Base-by-base conservation (phyloP, 2,329 filamentous ascomycete species). In the Pseudogymnoascus sp. region DNA sequence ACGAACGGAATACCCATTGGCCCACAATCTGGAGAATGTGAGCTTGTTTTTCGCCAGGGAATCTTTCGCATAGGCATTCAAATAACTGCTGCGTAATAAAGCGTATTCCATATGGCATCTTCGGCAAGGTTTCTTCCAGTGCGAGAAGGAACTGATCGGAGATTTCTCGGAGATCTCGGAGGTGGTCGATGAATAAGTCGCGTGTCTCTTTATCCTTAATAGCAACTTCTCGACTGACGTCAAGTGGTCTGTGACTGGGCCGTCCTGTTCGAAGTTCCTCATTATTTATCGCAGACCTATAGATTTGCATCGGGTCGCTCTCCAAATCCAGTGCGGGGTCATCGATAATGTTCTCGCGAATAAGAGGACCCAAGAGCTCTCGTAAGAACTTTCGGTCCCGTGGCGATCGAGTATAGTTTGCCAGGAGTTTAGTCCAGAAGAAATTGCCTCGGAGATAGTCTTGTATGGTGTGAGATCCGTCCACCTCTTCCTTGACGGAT, bases 221-320 rank as follows among this genome's bases (percentile, higher is more conserved):
- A n/a, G 94, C 94, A 68, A 95, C 82, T 73, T 99, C 94, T 65
- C 92, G 85, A 0, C 91, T 89, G 35, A 99, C 88, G 68, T 97
- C 92, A 12, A 91, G 85, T 35, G 87, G 89, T 65, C 94, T 84
- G 59, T 83, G 84, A 73, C 92, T 96, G 19, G 91, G 86, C 67
- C 86, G 85, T 4, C 94, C 94, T 0, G 94, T 99, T 16, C 91
- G 87, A 23, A 99, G 84, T 76, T 99, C 94, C 74, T 97, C 93
- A 69, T 99, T 96, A 77, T 95, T 97, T 77, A 99, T 95, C 12
- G 91, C 88, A 4, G 92, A 94, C 43, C 90, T 86, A 76, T 99
- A 97, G 63, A 99, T 99, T 69, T 97, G 93, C 80, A 97, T 88
- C 0, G 94, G 94, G 71, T 99, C 94, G 73, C 93, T 97, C 75